phyloP scores from a whole-genome alignment of 352 stramenopile genomes.

The Phytophthora idaei region DNA sequence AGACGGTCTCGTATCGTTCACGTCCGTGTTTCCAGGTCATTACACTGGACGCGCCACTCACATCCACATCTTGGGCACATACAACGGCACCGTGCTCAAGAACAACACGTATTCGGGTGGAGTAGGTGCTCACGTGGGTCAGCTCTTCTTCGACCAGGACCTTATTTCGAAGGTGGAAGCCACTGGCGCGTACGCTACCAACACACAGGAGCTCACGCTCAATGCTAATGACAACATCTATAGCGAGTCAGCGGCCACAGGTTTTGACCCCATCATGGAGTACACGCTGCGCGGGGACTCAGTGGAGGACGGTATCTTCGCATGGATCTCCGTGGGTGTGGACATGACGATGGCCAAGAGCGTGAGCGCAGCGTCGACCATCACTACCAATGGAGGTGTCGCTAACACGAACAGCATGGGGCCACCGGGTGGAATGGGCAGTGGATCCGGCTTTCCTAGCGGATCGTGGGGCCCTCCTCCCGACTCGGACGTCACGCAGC shows the following conservation, averaged over 20 bases:
- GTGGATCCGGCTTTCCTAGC: constrained; percentile 15
- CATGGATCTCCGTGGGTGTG: constrained; percentile 36
- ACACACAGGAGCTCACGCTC: constrained; percentile 26
- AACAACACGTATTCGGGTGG: constrained; percentile 37
- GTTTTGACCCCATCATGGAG: constrained; percentile 32
- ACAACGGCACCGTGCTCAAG: constrained; percentile 33
- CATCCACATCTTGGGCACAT: constrained; percentile 34
- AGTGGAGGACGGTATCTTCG: constrained; percentile 30
- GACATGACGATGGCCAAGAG: constrained; percentile 34
- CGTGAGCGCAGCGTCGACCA: constrained; percentile 33
- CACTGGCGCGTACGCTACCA: constrained; percentile 26
- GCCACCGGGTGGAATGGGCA: constrained; percentile 7
- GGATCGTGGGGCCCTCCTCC: constrained; percentile 15
- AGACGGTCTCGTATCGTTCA: constrained; percentile 30
- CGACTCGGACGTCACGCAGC: constrained; percentile 10
- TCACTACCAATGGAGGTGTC: constrained; percentile 29
- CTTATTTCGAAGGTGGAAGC: constrained; percentile 33
- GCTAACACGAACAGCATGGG: constrained; percentile 24
- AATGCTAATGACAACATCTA: constrained; percentile 30
- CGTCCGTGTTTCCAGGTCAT: constrained; percentile 26
- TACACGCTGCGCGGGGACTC: constrained; percentile 25
- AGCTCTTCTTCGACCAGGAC: constrained; percentile 34
- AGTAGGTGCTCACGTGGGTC: constrained; percentile 25
- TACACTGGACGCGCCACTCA: constrained; percentile 36
- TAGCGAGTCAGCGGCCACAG: constrained; percentile 14